Evolutionary conservation across 2,329 filamentous ascomycete species (phyloP), one percentile per base, ranked within the genome.

Genomic region (Xylaria digitata): DNA sequence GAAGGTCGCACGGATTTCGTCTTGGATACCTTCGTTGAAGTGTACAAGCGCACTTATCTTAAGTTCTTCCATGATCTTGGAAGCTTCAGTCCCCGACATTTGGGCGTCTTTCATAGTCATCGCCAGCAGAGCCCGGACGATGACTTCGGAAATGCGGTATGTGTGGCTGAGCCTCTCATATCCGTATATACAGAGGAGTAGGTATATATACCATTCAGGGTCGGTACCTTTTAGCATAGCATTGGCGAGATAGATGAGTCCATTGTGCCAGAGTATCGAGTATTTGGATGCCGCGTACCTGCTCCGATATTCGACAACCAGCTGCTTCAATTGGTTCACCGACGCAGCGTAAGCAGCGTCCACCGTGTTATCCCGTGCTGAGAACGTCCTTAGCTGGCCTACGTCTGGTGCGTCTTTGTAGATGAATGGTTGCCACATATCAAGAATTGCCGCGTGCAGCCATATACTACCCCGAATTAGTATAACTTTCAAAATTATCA

Each of bases 221-320:
- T 80, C 66, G 2, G 70, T 74, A 11, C 75, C 70, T 17, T 73
- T 70, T 0, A 81, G 67, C 13, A 81, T 75, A 3, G 78, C 79
- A 40, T 82, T 82, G 5, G 77, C 72, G 0, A 82, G 72, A 42
- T 81, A 82, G 1, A 79, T 76, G 21, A 82, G 69, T 1, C 78
- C 80, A 2, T 74, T 81, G 55, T 82, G 79, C 80, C 80, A 83
- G 2, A 82, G 71, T 7, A 82, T 76, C 1, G 78, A 78, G 59
- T 78, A 80, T 0, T 74, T 71, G 1, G 80, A 79, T 7, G 75
- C 75, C 7, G 69, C 58, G 49, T 80, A 75, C 2, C 74, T 72
- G 19, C 72, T 71, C 17, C 79, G 77, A 63, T 80, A 82, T 15
- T 76, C 71, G 26, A 81, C 61, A 4, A 82, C 71, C 1, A 82